phyloP scores from a whole-genome alignment of 2,329 filamentous ascomycete species.

The Hortaea werneckii region DNA sequence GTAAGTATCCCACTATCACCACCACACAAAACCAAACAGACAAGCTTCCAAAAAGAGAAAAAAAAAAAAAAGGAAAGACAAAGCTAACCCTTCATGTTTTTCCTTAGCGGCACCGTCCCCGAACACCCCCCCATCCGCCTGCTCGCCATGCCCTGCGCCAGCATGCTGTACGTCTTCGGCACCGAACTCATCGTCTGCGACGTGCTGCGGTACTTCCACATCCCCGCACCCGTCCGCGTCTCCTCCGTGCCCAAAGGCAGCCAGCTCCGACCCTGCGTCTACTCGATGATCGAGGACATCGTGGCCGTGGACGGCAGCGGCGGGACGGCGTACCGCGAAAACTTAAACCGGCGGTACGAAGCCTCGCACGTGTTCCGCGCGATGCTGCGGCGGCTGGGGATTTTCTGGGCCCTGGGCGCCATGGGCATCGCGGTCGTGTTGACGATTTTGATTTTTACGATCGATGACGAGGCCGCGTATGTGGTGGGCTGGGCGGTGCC shows the following conservation, averaged over 20 bases:
- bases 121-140: constrained; percentile 42
- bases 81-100: background rate
- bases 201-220: constrained; percentile 33
- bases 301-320: constrained; percentile 44
- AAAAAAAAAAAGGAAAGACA: no score
- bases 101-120: constrained; percentile 34
- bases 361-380: constrained; percentile 43
- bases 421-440: constrained; percentile 30
- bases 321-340: constrained; percentile 42
- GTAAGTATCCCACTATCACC: constrained; percentile 19
- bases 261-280: constrained; percentile 43
- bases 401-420: constrained; percentile 43
- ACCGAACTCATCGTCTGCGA: constrained; percentile 42
- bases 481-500: constrained; percentile 40
- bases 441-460: constrained; percentile 39
- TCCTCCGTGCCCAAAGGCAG: constrained; percentile 42
- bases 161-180: constrained; percentile 44
- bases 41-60: no score
- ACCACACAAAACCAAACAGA: background rate
- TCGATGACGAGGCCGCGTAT: constrained; percentile 38
- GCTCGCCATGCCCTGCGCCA: constrained; percentile 42
- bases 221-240: constrained; percentile 41
- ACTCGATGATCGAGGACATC: constrained; percentile 45
- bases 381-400: constrained; percentile 42
- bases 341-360: constrained; percentile 43